Evolutionary conservation across 2,329 filamentous ascomycete genomes (phyloP).

Genomic region (Trichoderma semiorbis): DNA sequence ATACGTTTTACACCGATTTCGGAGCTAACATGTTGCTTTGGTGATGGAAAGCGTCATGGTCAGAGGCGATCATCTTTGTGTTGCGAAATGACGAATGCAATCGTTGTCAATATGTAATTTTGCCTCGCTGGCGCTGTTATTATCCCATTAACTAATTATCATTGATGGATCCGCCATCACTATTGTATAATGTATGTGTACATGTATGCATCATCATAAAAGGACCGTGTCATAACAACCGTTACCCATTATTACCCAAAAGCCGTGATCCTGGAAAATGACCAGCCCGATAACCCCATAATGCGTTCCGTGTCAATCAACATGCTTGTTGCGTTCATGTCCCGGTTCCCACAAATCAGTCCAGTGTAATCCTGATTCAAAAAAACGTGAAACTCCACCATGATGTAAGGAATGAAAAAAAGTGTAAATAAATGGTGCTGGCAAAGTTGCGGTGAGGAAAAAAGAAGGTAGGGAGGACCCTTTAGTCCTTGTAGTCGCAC

Average conservation of each 20-base stretch:
- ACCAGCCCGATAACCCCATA: background rate
- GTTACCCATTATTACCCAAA: background rate
- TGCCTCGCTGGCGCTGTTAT: slow-evolving; percentile 14
- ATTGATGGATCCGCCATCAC: background rate
- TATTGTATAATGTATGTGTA: background rate
- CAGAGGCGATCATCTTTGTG: background rate
- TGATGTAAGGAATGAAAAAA: background rate
- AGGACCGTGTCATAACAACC: slow-evolving; percentile 7
- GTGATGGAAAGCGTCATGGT: background rate
- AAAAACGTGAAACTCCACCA: slow-evolving; percentile 1
- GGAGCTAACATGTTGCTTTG: background rate
- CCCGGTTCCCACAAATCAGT: slow-evolving; percentile 1
- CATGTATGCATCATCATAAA: slow-evolving; percentile 5
- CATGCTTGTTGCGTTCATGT: background rate
- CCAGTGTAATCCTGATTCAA: background rate
- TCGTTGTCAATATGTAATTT: background rate
- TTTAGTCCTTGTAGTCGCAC: slow-evolving; percentile 18
- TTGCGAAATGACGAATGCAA: background rate
- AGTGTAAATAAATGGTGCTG: background rate
- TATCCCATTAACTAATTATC: slow-evolving; percentile 7
- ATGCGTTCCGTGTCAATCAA: background rate
- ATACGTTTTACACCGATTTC: background rate
- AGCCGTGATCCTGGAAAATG: background rate
- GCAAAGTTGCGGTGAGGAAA: slow-evolving; percentile 1
- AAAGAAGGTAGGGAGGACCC: background rate